phyloP scores from a whole-genome alignment of 768 basidiomycete species.

The Trametes cubensis region DNA sequence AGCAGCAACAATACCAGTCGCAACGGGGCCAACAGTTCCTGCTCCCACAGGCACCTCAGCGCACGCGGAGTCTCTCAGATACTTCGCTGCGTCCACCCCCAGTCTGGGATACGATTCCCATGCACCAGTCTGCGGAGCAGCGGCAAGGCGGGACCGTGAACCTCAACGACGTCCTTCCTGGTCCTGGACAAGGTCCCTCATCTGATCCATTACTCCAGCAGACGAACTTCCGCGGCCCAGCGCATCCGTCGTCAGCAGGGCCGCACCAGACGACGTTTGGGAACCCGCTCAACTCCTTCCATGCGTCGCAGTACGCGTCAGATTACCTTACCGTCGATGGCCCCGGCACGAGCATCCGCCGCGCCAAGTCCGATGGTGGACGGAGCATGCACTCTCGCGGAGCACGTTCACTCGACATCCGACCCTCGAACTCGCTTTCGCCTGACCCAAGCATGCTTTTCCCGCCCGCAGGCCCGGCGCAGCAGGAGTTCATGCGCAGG shows the following conservation, averaged over 20 bases:
- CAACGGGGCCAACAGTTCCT: slow-evolving; percentile 33
- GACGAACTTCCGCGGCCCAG: slow-evolving; percentile 4
- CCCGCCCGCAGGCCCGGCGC: slow-evolving; percentile 37
- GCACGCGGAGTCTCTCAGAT: slow-evolving; percentile 63
- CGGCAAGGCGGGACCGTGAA: slow-evolving; percentile 41
- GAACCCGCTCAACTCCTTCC: slow-evolving; percentile 17
- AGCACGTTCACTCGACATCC: slow-evolving; percentile 66
- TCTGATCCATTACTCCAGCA: slow-evolving; percentile 23
- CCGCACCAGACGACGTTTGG: slow-evolving; percentile 31
- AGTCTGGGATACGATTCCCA: slow-evolving; percentile 49
- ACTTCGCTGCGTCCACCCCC: slow-evolving; percentile 54
- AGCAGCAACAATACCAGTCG: slow-evolving; percentile 17
- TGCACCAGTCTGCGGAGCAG: slow-evolving; percentile 23
- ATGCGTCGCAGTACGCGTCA: slow-evolving; percentile 18
- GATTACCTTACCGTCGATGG: slow-evolving; percentile 41
- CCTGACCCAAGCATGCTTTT: slow-evolving; percentile 24
- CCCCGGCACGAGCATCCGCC: slow-evolving; percentile 44
- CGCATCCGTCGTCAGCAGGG: slow-evolving; percentile 32
- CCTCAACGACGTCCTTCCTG: slow-evolving; percentile 46
- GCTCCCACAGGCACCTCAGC: slow-evolving; percentile 38
- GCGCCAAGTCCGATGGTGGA: slow-evolving; percentile 52
- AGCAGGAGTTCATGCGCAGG: slow-evolving; percentile 45
- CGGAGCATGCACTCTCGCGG: slow-evolving; percentile 48
- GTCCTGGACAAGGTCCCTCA: slow-evolving; percentile 24
- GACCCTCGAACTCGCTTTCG: slow-evolving; percentile 36